These are phyloP conservation scores for Zelopaecilomyces penicillatus DNA, from an alignment of 2,329 filamentous ascomycete species.

Conservation along the genomic window DNA sequence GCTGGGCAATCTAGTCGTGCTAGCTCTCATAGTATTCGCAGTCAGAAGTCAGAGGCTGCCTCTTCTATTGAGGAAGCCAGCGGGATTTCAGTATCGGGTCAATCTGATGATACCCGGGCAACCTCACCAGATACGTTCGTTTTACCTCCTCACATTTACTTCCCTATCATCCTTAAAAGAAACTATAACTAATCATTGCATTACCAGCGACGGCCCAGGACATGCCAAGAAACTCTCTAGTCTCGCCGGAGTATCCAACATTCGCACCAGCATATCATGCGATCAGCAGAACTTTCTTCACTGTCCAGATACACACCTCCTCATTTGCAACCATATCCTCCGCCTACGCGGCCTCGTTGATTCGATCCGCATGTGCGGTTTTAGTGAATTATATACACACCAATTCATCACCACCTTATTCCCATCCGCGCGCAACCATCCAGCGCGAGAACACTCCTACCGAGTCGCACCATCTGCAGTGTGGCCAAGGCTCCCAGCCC, in stretches of 20 bases:
- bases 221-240: not conserved
- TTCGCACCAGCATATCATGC: not conserved
- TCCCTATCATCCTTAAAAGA: too few relatives aligned
- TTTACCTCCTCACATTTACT: too few relatives aligned
- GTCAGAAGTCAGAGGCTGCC: not conserved
- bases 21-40: not conserved
- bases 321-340: conserved; percentile 23
- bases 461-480: conserved; percentile 22
- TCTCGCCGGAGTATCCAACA: not conserved
- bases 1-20: not conserved
- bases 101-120: not conserved
- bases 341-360: conserved; percentile 21
- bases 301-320: conserved; percentile 23
- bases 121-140: conserved; percentile 1
- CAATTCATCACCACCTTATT: conserved; percentile 21
- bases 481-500: conserved; percentile 22
- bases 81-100: too few relatives aligned
- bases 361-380: conserved; percentile 29
- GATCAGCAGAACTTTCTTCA: conserved; percentile 5
- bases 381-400: conserved; percentile 23
- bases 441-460: conserved; percentile 14
- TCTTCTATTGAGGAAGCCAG: not conserved
- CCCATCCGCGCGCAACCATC: conserved; percentile 2
- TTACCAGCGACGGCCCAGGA: too few relatives aligned
- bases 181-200: too few relatives aligned